phyloP scores from a whole-genome alignment of 2,329 filamentous ascomycete species.

The Colletotrichum coccodes region DNA sequence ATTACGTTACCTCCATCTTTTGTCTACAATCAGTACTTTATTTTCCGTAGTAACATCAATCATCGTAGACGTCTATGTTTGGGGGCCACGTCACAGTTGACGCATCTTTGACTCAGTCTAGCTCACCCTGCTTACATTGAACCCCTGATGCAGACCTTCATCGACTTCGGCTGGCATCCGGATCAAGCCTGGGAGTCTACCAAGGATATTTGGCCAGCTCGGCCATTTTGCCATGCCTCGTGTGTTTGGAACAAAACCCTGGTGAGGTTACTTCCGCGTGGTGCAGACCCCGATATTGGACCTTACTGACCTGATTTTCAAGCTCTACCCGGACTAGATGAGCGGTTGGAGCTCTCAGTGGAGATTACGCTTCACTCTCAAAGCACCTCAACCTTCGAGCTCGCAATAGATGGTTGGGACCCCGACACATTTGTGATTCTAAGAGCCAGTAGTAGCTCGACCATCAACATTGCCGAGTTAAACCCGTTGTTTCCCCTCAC shows the following conservation, averaged over 20 bases:
- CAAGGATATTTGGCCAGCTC: not conserved
- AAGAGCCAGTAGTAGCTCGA: not conserved
- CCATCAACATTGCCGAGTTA: not conserved
- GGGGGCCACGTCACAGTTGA: too few relatives aligned
- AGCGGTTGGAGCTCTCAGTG: not conserved
- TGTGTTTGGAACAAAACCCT: not conserved
- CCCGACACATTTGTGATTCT: not conserved
- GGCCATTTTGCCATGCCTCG: not conserved
- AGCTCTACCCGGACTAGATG: not conserved
- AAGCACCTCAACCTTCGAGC: not conserved
- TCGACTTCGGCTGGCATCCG: slow-evolving; percentile 6
- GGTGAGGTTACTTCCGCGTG: not conserved
- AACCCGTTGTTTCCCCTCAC: not conserved
- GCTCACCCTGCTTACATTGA: too few relatives aligned
- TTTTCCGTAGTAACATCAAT: too few relatives aligned
- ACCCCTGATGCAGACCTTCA: not conserved
- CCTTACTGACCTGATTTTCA: not conserved
- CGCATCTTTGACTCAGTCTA: too few relatives aligned
- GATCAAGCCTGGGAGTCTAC: slow-evolving; percentile 5
- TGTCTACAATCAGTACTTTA: too few relatives aligned
- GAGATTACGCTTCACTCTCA: not conserved
- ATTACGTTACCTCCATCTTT: too few relatives aligned
- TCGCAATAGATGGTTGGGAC: not conserved
- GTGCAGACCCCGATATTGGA: slow-evolving; percentile 6
- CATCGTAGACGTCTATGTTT: too few relatives aligned